These are phyloP conservation scores for Medicago ruthenica DNA, from an alignment of 306 rosid genomes.

Conservation along the genomic window DNA sequence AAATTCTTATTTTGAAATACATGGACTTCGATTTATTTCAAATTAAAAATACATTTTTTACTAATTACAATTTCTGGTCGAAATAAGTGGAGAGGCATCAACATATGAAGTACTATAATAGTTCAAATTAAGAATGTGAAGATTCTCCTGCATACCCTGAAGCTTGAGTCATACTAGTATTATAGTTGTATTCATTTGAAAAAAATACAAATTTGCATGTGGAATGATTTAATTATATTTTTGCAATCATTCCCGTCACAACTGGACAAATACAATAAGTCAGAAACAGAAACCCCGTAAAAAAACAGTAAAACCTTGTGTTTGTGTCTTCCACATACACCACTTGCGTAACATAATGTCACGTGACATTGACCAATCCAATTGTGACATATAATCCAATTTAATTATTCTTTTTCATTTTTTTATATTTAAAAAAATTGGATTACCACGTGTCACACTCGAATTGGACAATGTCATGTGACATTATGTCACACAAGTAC, in stretches of 20 bases:
- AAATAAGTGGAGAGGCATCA: not conserved
- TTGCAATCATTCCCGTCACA: slow-evolving; percentile 31
- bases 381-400: too few species aligned
- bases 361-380: too few species aligned
- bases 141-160: slow-evolving; percentile 5
- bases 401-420: too few species aligned
- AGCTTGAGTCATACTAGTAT: not conserved
- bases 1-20: too few species aligned
- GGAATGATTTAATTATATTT: slow-evolving; percentile 13
- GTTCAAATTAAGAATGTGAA: not conserved
- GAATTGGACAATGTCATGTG: too few species aligned
- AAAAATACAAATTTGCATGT: slow-evolving; percentile 22
- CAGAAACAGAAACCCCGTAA: slow-evolving; percentile 43
- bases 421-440: too few species aligned
- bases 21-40: too few species aligned
- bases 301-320: slow-evolving; percentile 37
- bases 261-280: slow-evolving; percentile 41
- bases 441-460: too few species aligned
- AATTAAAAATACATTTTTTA: too few species aligned
- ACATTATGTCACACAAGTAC: too few species aligned
- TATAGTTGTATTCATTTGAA: not conserved
- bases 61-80: too few species aligned
- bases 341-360: too few species aligned
- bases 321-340: slow-evolving; percentile 7
- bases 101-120: not conserved